Evolutionary conservation across 495 filamentous ascomycete species (phyloP).

Genomic region (Xylaria sp.): DNA sequence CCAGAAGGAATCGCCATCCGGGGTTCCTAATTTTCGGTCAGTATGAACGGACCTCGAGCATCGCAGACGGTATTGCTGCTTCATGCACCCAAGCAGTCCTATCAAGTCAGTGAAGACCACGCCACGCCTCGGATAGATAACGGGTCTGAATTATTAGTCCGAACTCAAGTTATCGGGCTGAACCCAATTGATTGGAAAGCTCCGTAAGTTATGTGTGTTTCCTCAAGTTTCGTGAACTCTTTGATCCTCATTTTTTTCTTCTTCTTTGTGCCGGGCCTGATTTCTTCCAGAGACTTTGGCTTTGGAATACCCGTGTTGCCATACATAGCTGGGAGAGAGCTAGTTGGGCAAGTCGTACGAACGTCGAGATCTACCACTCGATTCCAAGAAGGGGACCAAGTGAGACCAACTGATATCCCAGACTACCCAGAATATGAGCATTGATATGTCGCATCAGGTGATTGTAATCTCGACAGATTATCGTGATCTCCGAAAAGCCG

Average conservation of each 20-base stretch:
- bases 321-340: conserved; percentile 71
- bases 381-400: conserved; percentile 61
- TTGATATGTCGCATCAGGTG: conserved; percentile 42
- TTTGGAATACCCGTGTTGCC: conserved; percentile 69
- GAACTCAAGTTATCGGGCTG: conserved; percentile 57
- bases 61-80: conserved; percentile 53
- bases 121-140: conserved; percentile 60
- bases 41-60: conserved; percentile 15
- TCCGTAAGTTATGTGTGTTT: conserved; percentile 55
- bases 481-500: conserved; percentile 70
- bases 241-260: conserved; percentile 13
- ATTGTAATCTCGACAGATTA: conserved; percentile 74
- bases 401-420: conserved; percentile 29
- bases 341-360: conserved; percentile 65
- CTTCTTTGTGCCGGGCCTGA: conserved; percentile 12
- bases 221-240: conserved; percentile 19
- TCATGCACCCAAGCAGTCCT: conserved; percentile 52
- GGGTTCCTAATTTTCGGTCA: conserved; percentile 10
- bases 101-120: conserved; percentile 52
- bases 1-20: conserved; percentile 3
- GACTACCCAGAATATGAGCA: conserved; percentile 5
- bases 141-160: conserved; percentile 63
- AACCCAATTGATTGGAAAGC: conserved; percentile 80
- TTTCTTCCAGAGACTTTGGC: conserved; percentile 60
- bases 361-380: conserved; percentile 50